Conservation (phyloP, 1,284 basidiomycete species). For the Cryptococcus wingfieldii region DNA sequence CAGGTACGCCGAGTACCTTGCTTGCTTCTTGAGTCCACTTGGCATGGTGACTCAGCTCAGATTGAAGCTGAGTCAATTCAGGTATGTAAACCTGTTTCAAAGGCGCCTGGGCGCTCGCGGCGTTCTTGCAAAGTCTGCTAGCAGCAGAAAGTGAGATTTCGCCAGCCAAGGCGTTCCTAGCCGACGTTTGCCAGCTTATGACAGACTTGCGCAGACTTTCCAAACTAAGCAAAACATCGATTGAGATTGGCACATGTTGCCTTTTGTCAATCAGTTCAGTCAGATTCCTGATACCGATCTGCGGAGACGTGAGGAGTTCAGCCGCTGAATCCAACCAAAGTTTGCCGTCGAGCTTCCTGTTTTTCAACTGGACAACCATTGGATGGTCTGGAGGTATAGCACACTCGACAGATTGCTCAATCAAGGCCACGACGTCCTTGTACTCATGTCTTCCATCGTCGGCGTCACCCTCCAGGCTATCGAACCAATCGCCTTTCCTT, state of each 20-base stretch:
- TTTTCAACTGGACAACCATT: slow-evolving; percentile 29
- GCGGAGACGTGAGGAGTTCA: slow-evolving; percentile 15
- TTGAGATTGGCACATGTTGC: slow-evolving; percentile 27
- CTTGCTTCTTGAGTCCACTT: slow-evolving; percentile 25
- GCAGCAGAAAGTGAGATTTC: slow-evolving; percentile 26
- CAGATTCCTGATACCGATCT: slow-evolving; percentile 27
- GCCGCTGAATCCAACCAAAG: slow-evolving; percentile 28
- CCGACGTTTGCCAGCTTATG: slow-evolving; percentile 32
- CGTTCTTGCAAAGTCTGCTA: slow-evolving; percentile 29
- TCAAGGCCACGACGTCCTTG: slow-evolving; percentile 31
- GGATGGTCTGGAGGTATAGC: slow-evolving; percentile 31
- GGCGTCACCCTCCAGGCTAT: slow-evolving; percentile 39
- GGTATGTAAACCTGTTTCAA: slow-evolving; percentile 30
- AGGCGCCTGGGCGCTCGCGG: slow-evolving; percentile 24
- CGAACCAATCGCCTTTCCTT: slow-evolving; percentile 42
- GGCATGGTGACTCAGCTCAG: slow-evolving; percentile 30
- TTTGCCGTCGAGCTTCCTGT: slow-evolving; percentile 21
- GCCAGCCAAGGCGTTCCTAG: slow-evolving; percentile 16
- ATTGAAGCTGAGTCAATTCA: slow-evolving; percentile 33
- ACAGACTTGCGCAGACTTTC: slow-evolving; percentile 37
- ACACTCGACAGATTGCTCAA: slow-evolving; percentile 34
- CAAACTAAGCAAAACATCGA: slow-evolving; percentile 32
- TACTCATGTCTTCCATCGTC: slow-evolving; percentile 42
- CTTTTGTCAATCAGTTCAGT: slow-evolving; percentile 24
- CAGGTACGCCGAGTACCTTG: slow-evolving; percentile 10